phyloP scores from a whole-genome alignment of 306 rosid genomes.

The Castanea mollissima region DNA sequence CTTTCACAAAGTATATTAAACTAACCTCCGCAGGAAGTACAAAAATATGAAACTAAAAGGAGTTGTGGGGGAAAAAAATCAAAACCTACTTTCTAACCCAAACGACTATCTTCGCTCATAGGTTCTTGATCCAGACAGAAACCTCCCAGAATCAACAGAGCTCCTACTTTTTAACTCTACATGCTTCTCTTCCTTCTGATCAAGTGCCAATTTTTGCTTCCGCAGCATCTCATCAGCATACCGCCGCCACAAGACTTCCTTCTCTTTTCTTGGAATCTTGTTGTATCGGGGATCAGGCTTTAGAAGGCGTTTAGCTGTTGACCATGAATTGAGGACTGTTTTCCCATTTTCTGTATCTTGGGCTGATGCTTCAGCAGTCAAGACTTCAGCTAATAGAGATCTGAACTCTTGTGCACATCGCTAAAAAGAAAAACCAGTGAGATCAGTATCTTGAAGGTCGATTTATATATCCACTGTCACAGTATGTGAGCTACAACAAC shows the following conservation, averaged over 20 bases:
- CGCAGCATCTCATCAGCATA: constrained; percentile 65
- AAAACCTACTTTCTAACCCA: not conserved
- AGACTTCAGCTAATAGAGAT: constrained; percentile 62
- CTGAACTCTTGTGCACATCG: constrained; percentile 78
- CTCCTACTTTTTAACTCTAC: constrained; percentile 48
- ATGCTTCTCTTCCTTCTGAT: constrained; percentile 60
- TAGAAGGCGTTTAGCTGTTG: constrained; percentile 70
- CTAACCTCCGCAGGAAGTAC: not conserved
- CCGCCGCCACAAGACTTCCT: constrained; percentile 80
- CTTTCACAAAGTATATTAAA: not conserved
- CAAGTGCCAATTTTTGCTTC: constrained; percentile 57
- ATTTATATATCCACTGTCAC: not conserved
- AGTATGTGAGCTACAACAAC: not conserved
- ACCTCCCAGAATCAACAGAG: constrained; percentile 46
- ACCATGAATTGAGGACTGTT: constrained; percentile 84
- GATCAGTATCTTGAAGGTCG: not conserved
- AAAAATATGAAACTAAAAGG: not conserved
- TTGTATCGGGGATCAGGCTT: constrained; percentile 74
- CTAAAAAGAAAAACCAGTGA: constrained; percentile 37
- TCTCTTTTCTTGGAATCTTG: constrained; percentile 76
- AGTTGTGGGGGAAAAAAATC: not conserved
- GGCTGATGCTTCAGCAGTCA: constrained; percentile 63
- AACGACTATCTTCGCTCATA: constrained; percentile 46
- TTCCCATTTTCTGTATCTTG: constrained; percentile 70
- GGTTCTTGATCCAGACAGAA: constrained; percentile 42